Evolutionary conservation across 495 filamentous ascomycete species (phyloP), one percentile per base, ranked within the genome.

Genomic region (Pyrenopolyporus hunteri): DNA sequence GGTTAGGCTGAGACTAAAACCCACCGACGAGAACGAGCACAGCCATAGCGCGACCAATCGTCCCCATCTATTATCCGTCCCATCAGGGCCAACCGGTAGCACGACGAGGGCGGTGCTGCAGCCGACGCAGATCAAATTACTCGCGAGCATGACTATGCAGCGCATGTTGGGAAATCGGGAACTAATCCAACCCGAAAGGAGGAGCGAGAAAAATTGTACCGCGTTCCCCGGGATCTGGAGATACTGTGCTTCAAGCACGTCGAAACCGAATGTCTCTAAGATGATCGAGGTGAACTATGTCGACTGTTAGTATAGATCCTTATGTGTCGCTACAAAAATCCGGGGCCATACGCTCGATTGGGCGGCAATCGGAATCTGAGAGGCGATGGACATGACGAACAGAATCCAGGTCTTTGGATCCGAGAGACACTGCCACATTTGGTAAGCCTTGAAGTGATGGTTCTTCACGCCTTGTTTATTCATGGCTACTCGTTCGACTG

Each of bases 401-500:
- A 73, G 52, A 10, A 75, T 61, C 78, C 78, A 83, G 0, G 83
- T 83, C 73, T 86, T 82, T 1, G 84, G 85, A 58, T 88, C 85
- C 22, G 73, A 16, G 2, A 87, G 68, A 0, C 83, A 79, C 54
- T 88, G 84, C 56, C 80, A 81, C 47, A 87, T 75, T 61, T 78
- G 75, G 37, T 76, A 73, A 10, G 44, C 53, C 25, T 71, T 70
- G 50, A 78, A 76, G 46, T 84, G 80, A 53, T 83, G 83, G 33
- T 86, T 86, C 72, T 87, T 84, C 7, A 87, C 76, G 14, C 84
- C 84, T 8, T 84, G 85, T 29, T 81, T 78, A 44, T 87, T 85
- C 9, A 71, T 76, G 10, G 80, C 71, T 4, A 86, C 67, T 17
- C 83, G 72, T 44, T 83, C 77, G 10, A 86, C 75, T 0, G 83